phyloP scores from a whole-genome alignment of 129 eudicot species.

The Flaveria robusta region DNA sequence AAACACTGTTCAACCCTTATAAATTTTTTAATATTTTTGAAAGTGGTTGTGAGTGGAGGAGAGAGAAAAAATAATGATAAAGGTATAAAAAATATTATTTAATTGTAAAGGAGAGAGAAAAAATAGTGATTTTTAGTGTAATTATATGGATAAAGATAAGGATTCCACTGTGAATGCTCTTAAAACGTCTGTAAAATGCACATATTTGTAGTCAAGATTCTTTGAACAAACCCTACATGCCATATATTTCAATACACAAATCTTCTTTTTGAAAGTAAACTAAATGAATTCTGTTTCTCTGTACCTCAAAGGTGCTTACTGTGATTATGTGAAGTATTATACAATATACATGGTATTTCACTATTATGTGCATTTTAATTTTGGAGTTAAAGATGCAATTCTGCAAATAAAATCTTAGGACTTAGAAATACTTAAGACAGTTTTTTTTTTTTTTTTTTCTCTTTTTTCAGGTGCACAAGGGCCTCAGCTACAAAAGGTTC shows the following conservation, averaged over 20 bases:
- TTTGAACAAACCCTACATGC: not conserved
- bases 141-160: no score
- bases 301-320: not conserved
- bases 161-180: no score
- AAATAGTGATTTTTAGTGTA: no score
- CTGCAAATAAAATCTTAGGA: constrained; percentile 1
- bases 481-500: constrained; percentile 74
- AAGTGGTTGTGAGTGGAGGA: no score
- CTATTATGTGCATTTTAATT: not conserved
- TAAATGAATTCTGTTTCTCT: not conserved
- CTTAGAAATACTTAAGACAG: not conserved
- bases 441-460: not conserved
- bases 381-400: not conserved
- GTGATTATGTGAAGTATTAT: not conserved
- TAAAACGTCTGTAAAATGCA: not conserved
- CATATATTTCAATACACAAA: not conserved
- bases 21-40: no score
- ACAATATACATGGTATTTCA: not conserved
- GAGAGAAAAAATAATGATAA: no score
- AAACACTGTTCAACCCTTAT: no score
- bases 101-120: no score
- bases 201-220: not conserved
- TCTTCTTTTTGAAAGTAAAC: not conserved
- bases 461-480: constrained; percentile 78
- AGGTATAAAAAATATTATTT: no score